Conservation (phyloP, 768 basidiomycete genomes). For the Termitomyces sp. region DNA sequence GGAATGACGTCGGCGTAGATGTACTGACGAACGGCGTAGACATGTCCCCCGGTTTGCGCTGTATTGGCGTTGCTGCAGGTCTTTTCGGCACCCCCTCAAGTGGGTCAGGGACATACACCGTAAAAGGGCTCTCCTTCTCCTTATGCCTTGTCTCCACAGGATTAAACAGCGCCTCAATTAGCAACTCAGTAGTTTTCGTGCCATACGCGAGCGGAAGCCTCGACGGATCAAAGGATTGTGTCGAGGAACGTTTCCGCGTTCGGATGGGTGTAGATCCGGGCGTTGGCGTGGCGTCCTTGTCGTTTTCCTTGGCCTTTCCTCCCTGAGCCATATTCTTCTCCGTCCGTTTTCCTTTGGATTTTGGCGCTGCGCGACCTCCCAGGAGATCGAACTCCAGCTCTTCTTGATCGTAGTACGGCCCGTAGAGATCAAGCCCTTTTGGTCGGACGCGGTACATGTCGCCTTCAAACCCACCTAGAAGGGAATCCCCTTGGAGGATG, state of each 20-base stretch:
- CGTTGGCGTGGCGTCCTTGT: slow-evolving; percentile 7
- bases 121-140: slow-evolving; percentile 41
- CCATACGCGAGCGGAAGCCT: slow-evolving; percentile 54
- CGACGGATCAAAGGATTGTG: slow-evolving; percentile 34
- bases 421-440: slow-evolving; percentile 46
- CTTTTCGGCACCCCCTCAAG: slow-evolving; percentile 3
- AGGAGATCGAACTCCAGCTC: slow-evolving; percentile 38
- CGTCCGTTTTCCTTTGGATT: background rate
- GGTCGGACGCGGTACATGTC: slow-evolving; percentile 54
- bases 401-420: slow-evolving; percentile 35
- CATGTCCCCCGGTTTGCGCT: background rate
- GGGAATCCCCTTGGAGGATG: slow-evolving; percentile 35
- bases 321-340: slow-evolving; percentile 1
- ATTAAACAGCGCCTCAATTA: slow-evolving; percentile 82
- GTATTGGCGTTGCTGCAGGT: slow-evolving; percentile 6
- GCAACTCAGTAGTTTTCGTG: slow-evolving; percentile 62
- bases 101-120: slow-evolving; percentile 31
- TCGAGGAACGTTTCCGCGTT: slow-evolving; percentile 6
- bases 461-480: slow-evolving; percentile 32
- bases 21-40: background rate
- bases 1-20: background rate
- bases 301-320: slow-evolving; percentile 10
- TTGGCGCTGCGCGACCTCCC: slow-evolving; percentile 17
- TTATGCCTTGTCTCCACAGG: slow-evolving; percentile 50
- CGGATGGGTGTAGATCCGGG: background rate